Evolutionary conservation across 1,139 yeast genomes (phyloP).

Genomic region (Blastobotrys proliferans): DNA sequence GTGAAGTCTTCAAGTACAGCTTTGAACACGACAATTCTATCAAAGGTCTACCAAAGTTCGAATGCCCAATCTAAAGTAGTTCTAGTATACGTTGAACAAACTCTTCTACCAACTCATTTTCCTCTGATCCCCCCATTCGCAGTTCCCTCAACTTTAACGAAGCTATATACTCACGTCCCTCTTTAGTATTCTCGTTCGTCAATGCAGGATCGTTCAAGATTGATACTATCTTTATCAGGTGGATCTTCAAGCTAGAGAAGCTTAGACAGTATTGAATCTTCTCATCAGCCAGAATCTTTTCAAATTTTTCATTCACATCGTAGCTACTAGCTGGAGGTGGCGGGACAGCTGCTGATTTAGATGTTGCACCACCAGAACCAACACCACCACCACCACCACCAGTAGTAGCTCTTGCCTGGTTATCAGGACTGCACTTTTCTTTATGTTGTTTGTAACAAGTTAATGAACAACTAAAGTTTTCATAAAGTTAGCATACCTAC

Average conservation of each 20-base stretch:
- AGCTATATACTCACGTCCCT: slow-evolving; percentile 55
- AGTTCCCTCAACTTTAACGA: slow-evolving; percentile 56
- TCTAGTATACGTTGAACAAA: slow-evolving; percentile 36
- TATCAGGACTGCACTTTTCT: slow-evolving; percentile 4
- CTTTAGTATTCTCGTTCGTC: slow-evolving; percentile 42
- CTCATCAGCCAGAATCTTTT: slow-evolving; percentile 34
- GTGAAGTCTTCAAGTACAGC: slow-evolving; percentile 44
- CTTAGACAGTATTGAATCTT: slow-evolving; percentile 42
- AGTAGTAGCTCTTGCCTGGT: not conserved
- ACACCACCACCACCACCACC: no score
- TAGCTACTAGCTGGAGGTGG: not conserved
- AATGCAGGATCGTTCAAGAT: slow-evolving; percentile 45
- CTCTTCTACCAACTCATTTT: slow-evolving; percentile 62
- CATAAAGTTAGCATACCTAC: not conserved
- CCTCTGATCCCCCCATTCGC: slow-evolving; percentile 59
- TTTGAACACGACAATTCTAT: no score
- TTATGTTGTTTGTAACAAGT: slow-evolving; percentile 15
- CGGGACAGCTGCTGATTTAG: not conserved
- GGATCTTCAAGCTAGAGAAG: slow-evolving; percentile 50
- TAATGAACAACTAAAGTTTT: slow-evolving; percentile 11
- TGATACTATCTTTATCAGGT: slow-evolving; percentile 45
- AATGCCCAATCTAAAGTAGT: slow-evolving; percentile 9
- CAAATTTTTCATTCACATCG: not conserved
- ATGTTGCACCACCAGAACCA: no score
- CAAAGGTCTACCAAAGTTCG: not conserved